phyloP scores from a whole-genome alignment of 1,284 basidiomycete genomes.

The Ustilago trichophora region DNA sequence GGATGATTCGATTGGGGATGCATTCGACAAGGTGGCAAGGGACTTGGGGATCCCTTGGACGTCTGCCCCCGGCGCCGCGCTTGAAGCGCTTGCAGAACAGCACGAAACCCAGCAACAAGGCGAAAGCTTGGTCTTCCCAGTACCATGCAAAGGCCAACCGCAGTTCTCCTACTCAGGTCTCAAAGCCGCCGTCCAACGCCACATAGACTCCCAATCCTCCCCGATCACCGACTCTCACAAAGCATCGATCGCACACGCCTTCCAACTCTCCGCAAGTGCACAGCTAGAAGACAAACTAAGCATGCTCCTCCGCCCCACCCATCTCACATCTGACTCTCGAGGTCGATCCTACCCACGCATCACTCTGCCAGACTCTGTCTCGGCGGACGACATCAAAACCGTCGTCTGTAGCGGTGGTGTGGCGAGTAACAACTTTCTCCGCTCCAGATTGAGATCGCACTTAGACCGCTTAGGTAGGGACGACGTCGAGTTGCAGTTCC shows the following conservation, averaged over 20 bases:
- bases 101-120: too few relatives aligned
- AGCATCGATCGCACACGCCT: slow-evolving; percentile 41
- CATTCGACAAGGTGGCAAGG: slow-evolving; percentile 62
- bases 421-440: slow-evolving; percentile 56
- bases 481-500: slow-evolving; percentile 54
- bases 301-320: slow-evolving; percentile 25
- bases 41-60: slow-evolving; percentile 58
- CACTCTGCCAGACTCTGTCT: not conserved
- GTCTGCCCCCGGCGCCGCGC: slow-evolving; percentile 54
- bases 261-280: slow-evolving; percentile 57
- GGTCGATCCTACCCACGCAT: slow-evolving; percentile 19
- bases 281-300: slow-evolving; percentile 61
- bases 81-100: slow-evolving; percentile 37
- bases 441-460: slow-evolving; percentile 28
- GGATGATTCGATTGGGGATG: slow-evolving; percentile 63
- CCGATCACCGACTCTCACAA: not conserved
- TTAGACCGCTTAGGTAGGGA: slow-evolving; percentile 29
- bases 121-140: slow-evolving; percentile 41
- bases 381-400: slow-evolving; percentile 26
- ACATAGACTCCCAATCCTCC: slow-evolving; percentile 14
- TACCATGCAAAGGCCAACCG: slow-evolving; percentile 45
- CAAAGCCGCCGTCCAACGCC: slow-evolving; percentile 42
- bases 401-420: slow-evolving; percentile 64
- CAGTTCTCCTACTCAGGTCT: slow-evolving; percentile 62
- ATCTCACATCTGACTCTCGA: slow-evolving; percentile 1